Base-by-base conservation (phyloP, 805 yeast genomes). In the Nakazawaea wickerhamii region DNA sequence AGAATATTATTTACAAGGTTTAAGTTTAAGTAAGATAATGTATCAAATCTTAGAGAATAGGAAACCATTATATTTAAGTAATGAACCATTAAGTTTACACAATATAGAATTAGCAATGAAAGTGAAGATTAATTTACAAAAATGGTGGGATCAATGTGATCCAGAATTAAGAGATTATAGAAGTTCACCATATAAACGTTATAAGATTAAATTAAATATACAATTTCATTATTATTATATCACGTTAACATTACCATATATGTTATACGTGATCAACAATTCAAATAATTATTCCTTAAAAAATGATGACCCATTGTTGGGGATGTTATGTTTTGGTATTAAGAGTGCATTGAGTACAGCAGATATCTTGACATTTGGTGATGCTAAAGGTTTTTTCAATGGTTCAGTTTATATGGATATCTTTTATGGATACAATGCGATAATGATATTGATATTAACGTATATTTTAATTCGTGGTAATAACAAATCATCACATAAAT, bases 391-490 rank as follows among this genome's bases (percentile, higher is more conserved):
- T 4, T 57, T 66, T 40, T 59, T 67, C 50, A 65, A 64, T 50
- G 75, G 75, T n/a, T 67, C 72, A 1, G 36, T 68, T n/a, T 65
- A 68, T 27, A 58, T 60, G 28, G 77, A 71, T 46, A 64, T 70
- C 30, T 68, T 68, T 50, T 61, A 63, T 50, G 70, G 67, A 5
- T 71, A 71, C 47, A 63, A 64, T 45, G 66, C 73, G 1, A 61
- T 64, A 1, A 59, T 71, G 63, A 64, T 64, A 0, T 51, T 70
- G 20, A 63, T 71, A 2, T 48, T 70, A 36, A 61, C 70, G n/a
- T 66, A 64, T 43, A 62, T 71, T 30, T 54, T 61, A 15, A 55
- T 63, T 42, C 57, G 55, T 23, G 50, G 53, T 3, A 35, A 49
- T 18, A 50, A 44, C 20, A 46, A 47, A 11, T 34, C 40, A 18